These are phyloP conservation scores for Anaeromyces robustus DNA, from an alignment of 192 early-diverging fungal genomes.

Conservation along the genomic window DNA sequence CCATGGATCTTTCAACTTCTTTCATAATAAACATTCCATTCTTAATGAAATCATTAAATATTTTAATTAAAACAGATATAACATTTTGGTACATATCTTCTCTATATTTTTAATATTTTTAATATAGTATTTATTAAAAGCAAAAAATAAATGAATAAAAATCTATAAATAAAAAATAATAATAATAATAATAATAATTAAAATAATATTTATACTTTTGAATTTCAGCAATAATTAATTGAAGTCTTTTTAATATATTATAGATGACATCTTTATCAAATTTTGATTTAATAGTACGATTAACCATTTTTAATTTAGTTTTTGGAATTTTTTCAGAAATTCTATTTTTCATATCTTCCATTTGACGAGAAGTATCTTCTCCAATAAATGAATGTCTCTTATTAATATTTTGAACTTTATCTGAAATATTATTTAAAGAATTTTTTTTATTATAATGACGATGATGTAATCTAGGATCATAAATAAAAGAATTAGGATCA, in stretches of 20 bases:
- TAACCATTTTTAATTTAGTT: neutral
- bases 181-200: too few species aligned
- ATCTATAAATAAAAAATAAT: too few species aligned
- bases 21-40: neutral
- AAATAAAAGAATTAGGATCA: neutral
- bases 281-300: neutral
- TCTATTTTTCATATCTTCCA: neutral
- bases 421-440: neutral
- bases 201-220: neutral
- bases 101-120: neutral
- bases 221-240: neutral
- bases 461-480: too few species aligned
- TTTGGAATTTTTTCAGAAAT: neutral
- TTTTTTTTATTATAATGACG: too few species aligned
- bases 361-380: too few species aligned
- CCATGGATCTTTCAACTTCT: neutral
- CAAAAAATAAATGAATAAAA: too few species aligned
- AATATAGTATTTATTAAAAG: too few species aligned
- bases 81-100: neutral
- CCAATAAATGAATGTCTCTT: neutral
- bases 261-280: neutral
- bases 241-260: neutral
- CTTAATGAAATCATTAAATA: neutral
- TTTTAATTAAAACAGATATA: neutral
- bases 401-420: neutral